These are phyloP conservation scores for Athelia psychrophila DNA, from an alignment of 1,284 basidiomycete genomes.

Conservation along the genomic window DNA sequence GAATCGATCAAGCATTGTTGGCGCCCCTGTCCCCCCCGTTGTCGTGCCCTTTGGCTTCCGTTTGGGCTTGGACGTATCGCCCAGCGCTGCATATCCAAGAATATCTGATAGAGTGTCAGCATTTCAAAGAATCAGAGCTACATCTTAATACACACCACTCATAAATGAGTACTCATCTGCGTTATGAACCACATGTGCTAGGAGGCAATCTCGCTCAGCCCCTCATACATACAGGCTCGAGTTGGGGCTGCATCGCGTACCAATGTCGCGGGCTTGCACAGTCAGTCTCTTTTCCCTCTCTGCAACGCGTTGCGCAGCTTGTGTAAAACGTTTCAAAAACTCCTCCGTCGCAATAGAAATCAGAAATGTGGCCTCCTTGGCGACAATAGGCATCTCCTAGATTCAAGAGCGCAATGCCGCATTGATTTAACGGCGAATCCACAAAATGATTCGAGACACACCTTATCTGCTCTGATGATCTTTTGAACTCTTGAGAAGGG, in stretches of 20 bases:
- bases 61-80: constrained; percentile 16
- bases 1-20: constrained; percentile 47
- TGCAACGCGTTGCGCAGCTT: constrained; percentile 59
- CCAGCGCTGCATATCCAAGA: not conserved
- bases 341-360: constrained; percentile 78
- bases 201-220: constrained; percentile 1
- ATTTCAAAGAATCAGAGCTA: constrained; percentile 5
- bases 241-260: constrained; percentile 34
- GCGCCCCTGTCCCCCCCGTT: constrained; percentile 17
- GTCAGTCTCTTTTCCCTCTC: constrained; percentile 62
- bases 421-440: no score
- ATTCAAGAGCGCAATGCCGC: not conserved
- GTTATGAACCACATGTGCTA: constrained; percentile 60
- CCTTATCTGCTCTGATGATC: constrained; percentile 80
- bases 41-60: constrained; percentile 35
- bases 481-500: constrained; percentile 74
- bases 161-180: constrained; percentile 75
- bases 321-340: constrained; percentile 64
- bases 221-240: constrained; percentile 1
- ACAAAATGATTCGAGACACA: constrained; percentile 18
- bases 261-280: constrained; percentile 68
- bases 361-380: constrained; percentile 68
- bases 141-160: constrained; percentile 40
- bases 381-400: constrained; percentile 71
- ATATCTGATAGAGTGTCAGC: constrained; percentile 1